phyloP scores from a whole-genome alignment of 371 early-diverging fungal genomes.

The Smittium mucronatum region DNA sequence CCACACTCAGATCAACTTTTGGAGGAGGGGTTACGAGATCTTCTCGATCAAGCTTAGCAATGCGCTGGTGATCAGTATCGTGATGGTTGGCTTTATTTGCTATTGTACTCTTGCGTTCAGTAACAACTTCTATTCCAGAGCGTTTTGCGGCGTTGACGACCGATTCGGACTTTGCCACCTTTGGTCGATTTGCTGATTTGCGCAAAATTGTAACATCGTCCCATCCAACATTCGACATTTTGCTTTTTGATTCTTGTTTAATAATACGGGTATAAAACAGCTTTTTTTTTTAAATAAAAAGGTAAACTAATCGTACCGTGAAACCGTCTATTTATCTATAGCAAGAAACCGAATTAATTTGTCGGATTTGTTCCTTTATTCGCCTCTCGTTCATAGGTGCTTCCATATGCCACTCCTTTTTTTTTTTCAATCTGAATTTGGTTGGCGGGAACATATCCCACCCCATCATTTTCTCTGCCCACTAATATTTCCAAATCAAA shows the following conservation, averaged over 20 bases:
- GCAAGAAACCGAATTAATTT: no score
- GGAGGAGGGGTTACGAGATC: conserved; percentile 67
- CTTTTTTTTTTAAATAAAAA: no score
- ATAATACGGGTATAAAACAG: no score
- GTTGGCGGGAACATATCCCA: no score
- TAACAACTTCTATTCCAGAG: conserved; percentile 52
- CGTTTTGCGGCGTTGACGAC: conserved; percentile 73
- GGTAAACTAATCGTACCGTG: no score
- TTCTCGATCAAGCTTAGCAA: conserved; percentile 83
- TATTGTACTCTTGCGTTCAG: conserved; percentile 53
- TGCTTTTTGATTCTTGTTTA: neutral
- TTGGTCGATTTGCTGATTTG: conserved; percentile 53
- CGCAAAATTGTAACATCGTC: conserved; percentile 64
- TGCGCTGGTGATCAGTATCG: conserved; percentile 54
- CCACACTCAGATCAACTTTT: conserved; percentile 59
- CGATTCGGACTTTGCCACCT: conserved; percentile 47
- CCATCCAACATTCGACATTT: conserved; percentile 40
- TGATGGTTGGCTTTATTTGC: conserved; percentile 57
- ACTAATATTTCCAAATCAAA: no score
- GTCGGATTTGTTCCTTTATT: no score
- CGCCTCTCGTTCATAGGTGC: no score
- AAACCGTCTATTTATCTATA: no score
- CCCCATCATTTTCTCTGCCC: no score
- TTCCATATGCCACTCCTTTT: no score
- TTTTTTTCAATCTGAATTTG: no score